Conservation (phyloP, 2,329 filamentous ascomycete species). For the Coniochaeta sp. region DNA sequence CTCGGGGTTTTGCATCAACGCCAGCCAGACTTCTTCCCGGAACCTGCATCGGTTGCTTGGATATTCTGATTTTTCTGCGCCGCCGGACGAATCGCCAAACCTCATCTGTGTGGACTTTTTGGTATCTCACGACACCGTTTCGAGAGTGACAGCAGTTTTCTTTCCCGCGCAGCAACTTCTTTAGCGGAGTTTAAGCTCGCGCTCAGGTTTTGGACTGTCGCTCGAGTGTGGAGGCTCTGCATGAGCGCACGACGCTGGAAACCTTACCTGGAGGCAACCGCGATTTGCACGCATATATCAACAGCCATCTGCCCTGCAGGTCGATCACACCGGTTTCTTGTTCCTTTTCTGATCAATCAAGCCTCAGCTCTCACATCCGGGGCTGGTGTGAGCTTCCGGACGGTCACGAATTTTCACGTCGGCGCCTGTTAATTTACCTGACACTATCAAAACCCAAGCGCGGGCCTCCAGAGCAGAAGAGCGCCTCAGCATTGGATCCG, state of each 20-base stretch:
- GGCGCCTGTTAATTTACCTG: neutral
- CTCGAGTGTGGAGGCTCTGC: neutral
- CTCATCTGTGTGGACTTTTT: neutral
- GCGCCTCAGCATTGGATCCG: neutral
- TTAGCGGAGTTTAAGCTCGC: neutral
- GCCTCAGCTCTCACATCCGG: neutral
- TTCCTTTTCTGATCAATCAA: conserved; percentile 13
- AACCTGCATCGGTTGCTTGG: neutral
- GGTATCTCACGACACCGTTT: neutral
- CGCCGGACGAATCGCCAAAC: neutral
- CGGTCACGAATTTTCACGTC: neutral
- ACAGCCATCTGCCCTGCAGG: conserved; percentile 13
- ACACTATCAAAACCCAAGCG: neutral
- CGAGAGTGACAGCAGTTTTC: neutral
- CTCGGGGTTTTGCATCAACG: neutral
- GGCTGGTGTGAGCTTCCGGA: neutral
- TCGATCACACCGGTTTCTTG: conserved; percentile 15
- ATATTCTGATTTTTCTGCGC: neutral
- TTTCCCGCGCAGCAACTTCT: neutral
- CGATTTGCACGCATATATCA: neutral
- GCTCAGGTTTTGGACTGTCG: neutral
- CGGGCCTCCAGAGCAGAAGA: neutral
- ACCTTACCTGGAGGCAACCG: neutral
- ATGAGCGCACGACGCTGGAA: neutral
- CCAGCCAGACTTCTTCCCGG: neutral